phyloP scores from a whole-genome alignment of 2,329 filamentous ascomycete species.

The Purpureocillium takamizusanense region DNA sequence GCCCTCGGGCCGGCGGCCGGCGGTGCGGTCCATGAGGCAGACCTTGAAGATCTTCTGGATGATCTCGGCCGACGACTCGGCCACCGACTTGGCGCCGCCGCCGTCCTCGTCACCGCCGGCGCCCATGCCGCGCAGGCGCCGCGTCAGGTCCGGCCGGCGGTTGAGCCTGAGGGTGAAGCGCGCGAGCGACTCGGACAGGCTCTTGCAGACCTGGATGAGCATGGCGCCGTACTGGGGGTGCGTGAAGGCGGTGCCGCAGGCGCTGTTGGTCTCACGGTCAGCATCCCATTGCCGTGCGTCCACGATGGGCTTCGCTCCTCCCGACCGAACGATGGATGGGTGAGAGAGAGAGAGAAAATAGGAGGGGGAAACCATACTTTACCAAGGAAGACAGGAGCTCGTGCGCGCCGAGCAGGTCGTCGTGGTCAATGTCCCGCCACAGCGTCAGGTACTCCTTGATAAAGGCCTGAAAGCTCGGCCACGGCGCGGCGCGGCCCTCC shows the following conservation, averaged over 20 bases:
- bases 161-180: conserved; percentile 79
- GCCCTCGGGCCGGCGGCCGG: conserved; percentile 63
- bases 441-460: conserved; percentile 75
- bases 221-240: conserved; percentile 73
- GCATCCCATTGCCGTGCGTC: background rate
- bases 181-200: conserved; percentile 70
- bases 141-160: conserved; percentile 67
- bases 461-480: conserved; percentile 71
- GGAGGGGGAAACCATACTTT: conserved; percentile 46
- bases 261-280: conserved; percentile 34
- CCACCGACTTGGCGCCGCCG: conserved; percentile 67
- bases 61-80: conserved; percentile 80
- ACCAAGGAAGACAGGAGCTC: conserved; percentile 64
- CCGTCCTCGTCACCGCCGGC: conserved; percentile 51
- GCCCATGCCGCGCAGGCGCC: conserved; percentile 53
- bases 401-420: conserved; percentile 67
- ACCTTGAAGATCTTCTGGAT: conserved; percentile 87
- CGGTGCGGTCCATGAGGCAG: conserved; percentile 73
- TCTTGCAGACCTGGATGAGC: conserved; percentile 75
- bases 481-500: conserved; percentile 56
- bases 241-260: conserved; percentile 73
- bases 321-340: conserved; percentile 4
- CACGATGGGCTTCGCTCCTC: background rate
- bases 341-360: background rate
- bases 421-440: conserved; percentile 69